Conservation (phyloP, 208 protist genomes). For the Eutreptiella sp. region DNA sequence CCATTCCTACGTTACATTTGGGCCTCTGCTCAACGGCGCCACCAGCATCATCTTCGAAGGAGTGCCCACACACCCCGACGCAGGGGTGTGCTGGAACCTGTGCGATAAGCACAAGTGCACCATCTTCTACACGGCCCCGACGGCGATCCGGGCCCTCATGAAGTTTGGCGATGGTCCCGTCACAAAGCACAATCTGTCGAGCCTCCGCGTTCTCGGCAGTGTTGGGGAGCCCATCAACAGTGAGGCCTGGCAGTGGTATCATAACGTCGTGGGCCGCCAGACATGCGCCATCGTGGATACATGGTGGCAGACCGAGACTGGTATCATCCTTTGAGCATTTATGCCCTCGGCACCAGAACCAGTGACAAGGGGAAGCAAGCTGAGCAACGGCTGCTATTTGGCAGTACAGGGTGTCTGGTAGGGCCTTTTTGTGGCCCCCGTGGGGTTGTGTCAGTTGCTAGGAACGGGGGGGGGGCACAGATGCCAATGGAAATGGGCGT, state of each 20-base stretch:
- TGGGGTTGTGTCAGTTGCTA: too few relatives aligned
- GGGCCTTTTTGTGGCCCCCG: too few relatives aligned
- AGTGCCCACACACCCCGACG: constrained; percentile 76
- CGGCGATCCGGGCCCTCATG: constrained; percentile 82
- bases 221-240: constrained; percentile 95
- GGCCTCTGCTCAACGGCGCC: constrained; percentile 89
- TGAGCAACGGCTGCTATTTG: too few relatives aligned
- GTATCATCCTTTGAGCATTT: too few relatives aligned
- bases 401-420: too few relatives aligned
- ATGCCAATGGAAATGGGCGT: too few relatives aligned
- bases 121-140: constrained; percentile 95
- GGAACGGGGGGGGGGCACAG: too few relatives aligned
- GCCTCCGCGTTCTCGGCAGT: constrained; percentile 84
- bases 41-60: constrained; percentile 92
- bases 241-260: constrained; percentile 87
- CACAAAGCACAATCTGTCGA: constrained; percentile 55
- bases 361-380: too few relatives aligned
- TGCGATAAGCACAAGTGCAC: constrained; percentile 86
- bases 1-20: constrained; percentile 95
- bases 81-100: constrained; percentile 81
- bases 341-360: too few relatives aligned
- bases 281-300: constrained; percentile 90
- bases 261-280: constrained; percentile 76
- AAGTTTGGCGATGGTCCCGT: constrained; percentile 62
- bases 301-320: constrained; percentile 97